phyloP scores from a whole-genome alignment of 2,329 filamentous ascomycete species.

The Scedosporium apiospermum region DNA sequence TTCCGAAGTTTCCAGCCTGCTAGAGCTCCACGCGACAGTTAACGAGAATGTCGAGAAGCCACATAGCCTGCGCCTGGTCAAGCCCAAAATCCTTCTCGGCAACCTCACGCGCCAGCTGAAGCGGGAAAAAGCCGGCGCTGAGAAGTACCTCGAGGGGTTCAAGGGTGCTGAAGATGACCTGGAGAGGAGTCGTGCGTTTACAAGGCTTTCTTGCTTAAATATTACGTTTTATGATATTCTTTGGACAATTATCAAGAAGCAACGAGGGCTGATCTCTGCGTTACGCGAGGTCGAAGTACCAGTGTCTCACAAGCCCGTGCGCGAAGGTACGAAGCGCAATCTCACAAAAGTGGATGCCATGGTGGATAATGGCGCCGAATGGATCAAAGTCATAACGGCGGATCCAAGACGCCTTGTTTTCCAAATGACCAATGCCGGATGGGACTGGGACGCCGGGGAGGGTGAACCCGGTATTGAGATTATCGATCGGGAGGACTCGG shows the following conservation, averaged over 20 bases:
- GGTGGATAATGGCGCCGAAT: conserved; percentile 24
- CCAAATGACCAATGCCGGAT: conserved; percentile 31
- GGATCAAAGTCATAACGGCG: conserved; percentile 22
- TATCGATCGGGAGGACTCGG: conserved; percentile 24
- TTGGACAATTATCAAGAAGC: conserved; percentile 3
- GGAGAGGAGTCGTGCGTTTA: conserved; percentile 3
- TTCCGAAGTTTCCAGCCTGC: background rate
- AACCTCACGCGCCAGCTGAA: conserved; percentile 6
- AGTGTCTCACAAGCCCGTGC: background rate
- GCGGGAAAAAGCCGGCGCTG: conserved; percentile 1
- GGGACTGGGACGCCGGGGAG: conserved; percentile 27
- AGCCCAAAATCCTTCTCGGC: conserved; percentile 4
- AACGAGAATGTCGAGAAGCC: background rate
- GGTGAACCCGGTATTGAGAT: conserved; percentile 19
- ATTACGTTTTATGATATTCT: conserved; percentile 7
- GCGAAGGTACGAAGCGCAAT: background rate
- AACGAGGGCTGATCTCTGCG: conserved; percentile 4
- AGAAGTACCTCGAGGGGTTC: conserved; percentile 2
- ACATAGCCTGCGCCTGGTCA: background rate
- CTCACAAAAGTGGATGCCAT: conserved; percentile 12
- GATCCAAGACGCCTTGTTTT: conserved; percentile 23
- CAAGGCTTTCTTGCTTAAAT: conserved; percentile 5
- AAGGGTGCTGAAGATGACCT: background rate
- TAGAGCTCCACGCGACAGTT: conserved; percentile 2
- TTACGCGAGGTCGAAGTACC: conserved; percentile 5